Conservation (phyloP, 1,139 yeast genomes). For the Lodderomyces oxycetoniae region DNA sequence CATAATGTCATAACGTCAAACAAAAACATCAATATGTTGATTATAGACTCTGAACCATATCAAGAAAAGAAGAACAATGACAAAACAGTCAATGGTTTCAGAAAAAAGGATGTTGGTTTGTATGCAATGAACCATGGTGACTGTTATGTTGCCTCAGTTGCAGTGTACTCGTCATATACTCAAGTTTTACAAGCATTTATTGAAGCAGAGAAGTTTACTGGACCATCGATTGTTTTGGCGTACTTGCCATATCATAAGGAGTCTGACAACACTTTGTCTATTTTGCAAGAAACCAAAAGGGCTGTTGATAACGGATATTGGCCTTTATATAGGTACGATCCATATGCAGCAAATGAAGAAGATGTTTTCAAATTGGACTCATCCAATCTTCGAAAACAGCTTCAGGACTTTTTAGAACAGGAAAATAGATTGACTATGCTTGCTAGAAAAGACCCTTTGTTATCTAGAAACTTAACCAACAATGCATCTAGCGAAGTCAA, state of each 20-base stretch:
- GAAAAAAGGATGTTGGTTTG: conserved; percentile 91
- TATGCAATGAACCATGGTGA: conserved; percentile 94
- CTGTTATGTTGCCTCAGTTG: conserved; percentile 91
- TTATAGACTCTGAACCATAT: conserved; percentile 91
- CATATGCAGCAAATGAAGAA: conserved; percentile 43
- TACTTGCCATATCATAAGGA: conserved; percentile 76
- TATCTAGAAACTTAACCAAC: conserved; percentile 67
- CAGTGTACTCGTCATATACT: conserved; percentile 88
- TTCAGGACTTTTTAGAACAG: conserved; percentile 77
- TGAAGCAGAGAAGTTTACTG: conserved; percentile 83
- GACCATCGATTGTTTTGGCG: conserved; percentile 89
- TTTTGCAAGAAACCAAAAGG: conserved; percentile 79
- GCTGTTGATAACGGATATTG: conserved; percentile 94
- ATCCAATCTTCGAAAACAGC: conserved; percentile 69
- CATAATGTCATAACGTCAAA: conserved; percentile 78
- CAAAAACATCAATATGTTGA: conserved; percentile 74
- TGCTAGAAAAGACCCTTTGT: conserved; percentile 64
- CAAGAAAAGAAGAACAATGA: conserved; percentile 29
- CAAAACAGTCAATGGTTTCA: conserved; percentile 32
- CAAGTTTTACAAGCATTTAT: conserved; percentile 84
- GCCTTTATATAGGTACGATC: conserved; percentile 90
- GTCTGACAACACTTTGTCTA: conserved; percentile 63
- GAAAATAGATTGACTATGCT: conserved; percentile 82
- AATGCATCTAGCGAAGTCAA: conserved; percentile 59
- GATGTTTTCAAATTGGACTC: conserved; percentile 78